These are phyloP conservation scores for Leavenworthia alabamica DNA, from an alignment of 345 rosid species.

Conservation along the genomic window DNA sequence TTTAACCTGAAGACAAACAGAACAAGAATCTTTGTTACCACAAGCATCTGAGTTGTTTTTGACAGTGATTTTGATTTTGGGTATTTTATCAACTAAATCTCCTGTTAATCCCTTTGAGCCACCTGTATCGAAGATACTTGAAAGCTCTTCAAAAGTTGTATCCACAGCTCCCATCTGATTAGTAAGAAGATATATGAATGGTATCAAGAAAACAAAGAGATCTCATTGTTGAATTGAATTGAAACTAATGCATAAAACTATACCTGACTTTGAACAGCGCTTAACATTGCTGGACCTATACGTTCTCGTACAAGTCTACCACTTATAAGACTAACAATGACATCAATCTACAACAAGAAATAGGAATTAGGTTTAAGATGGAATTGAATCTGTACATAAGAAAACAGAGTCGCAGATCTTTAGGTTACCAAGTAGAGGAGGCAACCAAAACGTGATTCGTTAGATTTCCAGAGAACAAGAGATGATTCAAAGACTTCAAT, in stretches of 20 bases:
- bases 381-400: neutral
- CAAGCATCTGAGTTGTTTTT: conserved; percentile 58
- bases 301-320: conserved; percentile 98
- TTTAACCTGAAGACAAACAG: conserved; percentile 99
- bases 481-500: conserved; percentile 99
- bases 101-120: conserved; percentile 69
- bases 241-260: neutral
- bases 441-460: conserved; percentile 85
- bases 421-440: conserved; percentile 84
- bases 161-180: conserved; percentile 93
- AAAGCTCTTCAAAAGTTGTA: conserved; percentile 61
- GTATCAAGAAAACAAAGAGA: neutral
- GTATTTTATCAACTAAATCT: conserved; percentile 75
- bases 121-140: conserved; percentile 84
- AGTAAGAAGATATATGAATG: neutral
- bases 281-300: conserved; percentile 97
- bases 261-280: conserved; percentile 99
- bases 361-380: neutral
- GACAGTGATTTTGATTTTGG: conserved; percentile 63
- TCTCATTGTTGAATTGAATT: neutral
- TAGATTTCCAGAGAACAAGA: conserved; percentile 88
- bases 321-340: conserved; percentile 90
- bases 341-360: conserved; percentile 67
- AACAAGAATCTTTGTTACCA: conserved; percentile 74
- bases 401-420: neutral